A percentile compares a stretch with the other conserved stretches of the same genome.
phyloP scores from a whole-genome alignment of 805 yeast genomes.

The Blastobotrys chiropterorum region DNA sequence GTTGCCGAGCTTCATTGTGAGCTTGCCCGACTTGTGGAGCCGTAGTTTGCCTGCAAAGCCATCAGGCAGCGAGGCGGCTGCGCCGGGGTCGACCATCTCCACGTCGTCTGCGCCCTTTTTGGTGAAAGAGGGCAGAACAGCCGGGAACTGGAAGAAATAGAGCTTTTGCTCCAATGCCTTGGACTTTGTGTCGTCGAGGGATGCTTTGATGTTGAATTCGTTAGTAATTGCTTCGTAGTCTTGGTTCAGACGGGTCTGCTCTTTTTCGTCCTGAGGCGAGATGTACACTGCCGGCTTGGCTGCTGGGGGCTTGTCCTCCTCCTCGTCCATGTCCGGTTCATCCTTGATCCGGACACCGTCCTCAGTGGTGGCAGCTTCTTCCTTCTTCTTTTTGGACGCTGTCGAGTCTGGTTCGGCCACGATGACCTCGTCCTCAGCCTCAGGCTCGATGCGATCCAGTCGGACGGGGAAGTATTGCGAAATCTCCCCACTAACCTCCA shows the following conservation, averaged over 20 bases:
- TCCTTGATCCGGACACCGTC: not conserved
- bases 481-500: constrained; percentile 12
- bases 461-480: constrained; percentile 23
- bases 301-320: constrained; percentile 1
- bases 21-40: constrained; percentile 76
- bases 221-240: constrained; percentile 17
- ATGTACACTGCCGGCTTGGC: not conserved
- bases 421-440: constrained; percentile 7
- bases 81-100: constrained; percentile 8
- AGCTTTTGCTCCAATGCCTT: constrained; percentile 25
- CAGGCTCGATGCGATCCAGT: constrained; percentile 15
- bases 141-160: constrained; percentile 45
- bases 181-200: constrained; percentile 4
- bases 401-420: constrained; percentile 1
- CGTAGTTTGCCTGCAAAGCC: constrained; percentile 73
- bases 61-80: constrained; percentile 18
- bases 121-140: constrained; percentile 33
- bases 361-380: constrained; percentile 1
- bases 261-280: constrained; percentile 11
- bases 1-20: constrained; percentile 68
- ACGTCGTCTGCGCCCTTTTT: constrained; percentile 13
- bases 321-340: not conserved
- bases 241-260: constrained; percentile 10
- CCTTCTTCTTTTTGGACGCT: constrained; percentile 4
- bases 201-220: constrained; percentile 15